A percentile compares a stretch with the other conserved stretches of the same genome.
These are phyloP conservation scores for Petunia hybrid DNA, from an alignment of 305 asterid genomes.

Conservation along the genomic window DNA sequence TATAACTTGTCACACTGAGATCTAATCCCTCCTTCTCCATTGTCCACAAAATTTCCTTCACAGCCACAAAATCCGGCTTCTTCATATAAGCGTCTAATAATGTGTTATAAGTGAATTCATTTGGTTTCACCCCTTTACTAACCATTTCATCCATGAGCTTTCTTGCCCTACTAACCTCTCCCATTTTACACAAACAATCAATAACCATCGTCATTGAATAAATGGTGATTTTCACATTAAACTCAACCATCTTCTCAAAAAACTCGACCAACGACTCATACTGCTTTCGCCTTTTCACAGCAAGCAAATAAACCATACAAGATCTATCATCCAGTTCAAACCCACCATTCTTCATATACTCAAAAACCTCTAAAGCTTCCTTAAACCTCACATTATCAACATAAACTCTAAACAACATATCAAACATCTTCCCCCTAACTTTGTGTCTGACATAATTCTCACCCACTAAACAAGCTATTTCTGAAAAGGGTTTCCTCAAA, in stretches of 20 bases:
- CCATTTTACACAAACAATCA: constrained; percentile 59
- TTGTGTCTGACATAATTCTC: constrained; percentile 34
- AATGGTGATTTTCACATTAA: constrained; percentile 61
- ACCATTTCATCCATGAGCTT: constrained; percentile 56
- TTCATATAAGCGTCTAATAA: constrained; percentile 40
- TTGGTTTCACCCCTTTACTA: constrained; percentile 62
- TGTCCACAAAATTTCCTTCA: constrained; percentile 48
- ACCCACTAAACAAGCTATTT: constrained; percentile 50
- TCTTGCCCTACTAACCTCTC: constrained; percentile 57
- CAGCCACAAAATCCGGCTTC: constrained; percentile 51
- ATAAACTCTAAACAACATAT: constrained; percentile 31
- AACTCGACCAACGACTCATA: constrained; percentile 51
- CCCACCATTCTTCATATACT: constrained; percentile 60
- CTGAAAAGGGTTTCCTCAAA: not conserved
- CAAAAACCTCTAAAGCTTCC: constrained; percentile 50
- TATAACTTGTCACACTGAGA: constrained; percentile 65
- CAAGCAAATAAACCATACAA: constrained; percentile 75
- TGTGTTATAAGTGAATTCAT: constrained; percentile 62
- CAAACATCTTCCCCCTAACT: constrained; percentile 51
- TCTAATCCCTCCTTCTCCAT: constrained; percentile 53
- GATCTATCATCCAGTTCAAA: constrained; percentile 71
- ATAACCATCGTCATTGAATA: constrained; percentile 71
- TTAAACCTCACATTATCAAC: too few species aligned
- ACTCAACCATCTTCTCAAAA: constrained; percentile 65
- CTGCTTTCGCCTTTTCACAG: constrained; percentile 53